Evolutionary conservation across 371 early-diverging fungal genomes (phyloP).

Genomic region (Lichtheimia ramosa): DNA sequence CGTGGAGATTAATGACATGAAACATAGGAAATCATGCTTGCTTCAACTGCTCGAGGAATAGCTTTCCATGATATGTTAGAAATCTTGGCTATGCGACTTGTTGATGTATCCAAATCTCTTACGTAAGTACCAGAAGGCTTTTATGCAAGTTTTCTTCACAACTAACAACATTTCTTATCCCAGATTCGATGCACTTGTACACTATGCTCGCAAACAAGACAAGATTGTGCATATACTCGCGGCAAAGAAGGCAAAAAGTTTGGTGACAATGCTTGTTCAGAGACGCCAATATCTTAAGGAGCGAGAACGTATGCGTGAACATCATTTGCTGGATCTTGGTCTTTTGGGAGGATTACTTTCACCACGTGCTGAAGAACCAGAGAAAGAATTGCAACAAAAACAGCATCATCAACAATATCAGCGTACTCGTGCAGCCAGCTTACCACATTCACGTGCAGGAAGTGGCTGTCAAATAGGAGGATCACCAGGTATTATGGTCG

Average conservation of each 20-base stretch:
- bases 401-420: too few relatives aligned
- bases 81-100: slow-evolving; percentile 45
- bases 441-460: not conserved
- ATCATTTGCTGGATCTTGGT: slow-evolving; percentile 1
- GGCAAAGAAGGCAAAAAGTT: slow-evolving; percentile 19
- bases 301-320: slow-evolving; percentile 11
- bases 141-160: not conserved
- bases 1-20: not conserved
- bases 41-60: slow-evolving; percentile 33
- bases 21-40: slow-evolving; percentile 23
- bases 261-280: slow-evolving; percentile 27
- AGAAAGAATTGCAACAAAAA: too few relatives aligned
- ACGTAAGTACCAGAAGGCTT: slow-evolving; percentile 26
- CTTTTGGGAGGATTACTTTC: slow-evolving; percentile 6
- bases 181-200: slow-evolving; percentile 34
- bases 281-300: slow-evolving; percentile 24
- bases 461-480: too few relatives aligned
- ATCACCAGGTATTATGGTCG: too few relatives aligned
- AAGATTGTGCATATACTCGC: slow-evolving; percentile 22
- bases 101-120: slow-evolving; percentile 47
- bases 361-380: not conserved
- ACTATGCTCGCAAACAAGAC: slow-evolving; percentile 25
- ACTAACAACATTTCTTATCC: not conserved
- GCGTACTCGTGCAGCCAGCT: not conserved
- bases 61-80: slow-evolving; percentile 45